Evolutionary conservation across 2,329 filamentous ascomycete genomes (phyloP).

Genomic region (Bipolaris bicolor): DNA sequence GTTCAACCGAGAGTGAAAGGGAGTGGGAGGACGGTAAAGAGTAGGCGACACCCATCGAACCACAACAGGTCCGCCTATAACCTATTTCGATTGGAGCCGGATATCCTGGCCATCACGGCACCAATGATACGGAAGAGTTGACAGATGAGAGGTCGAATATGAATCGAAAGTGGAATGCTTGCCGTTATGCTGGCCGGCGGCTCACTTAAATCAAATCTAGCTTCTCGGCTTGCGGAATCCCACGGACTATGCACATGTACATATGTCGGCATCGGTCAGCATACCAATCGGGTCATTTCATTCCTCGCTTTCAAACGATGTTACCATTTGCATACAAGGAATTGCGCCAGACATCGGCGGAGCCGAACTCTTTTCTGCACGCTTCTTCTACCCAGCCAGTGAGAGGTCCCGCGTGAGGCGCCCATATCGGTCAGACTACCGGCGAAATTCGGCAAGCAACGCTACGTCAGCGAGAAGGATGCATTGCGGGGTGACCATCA

Average conservation of each 20-base stretch:
- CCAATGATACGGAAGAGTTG: not conserved
- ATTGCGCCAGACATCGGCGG: slow-evolving; percentile 6
- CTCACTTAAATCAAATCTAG: slow-evolving; percentile 11
- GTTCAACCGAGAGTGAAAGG: not conserved
- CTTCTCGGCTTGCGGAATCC: not conserved
- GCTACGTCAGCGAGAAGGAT: slow-evolving; percentile 26
- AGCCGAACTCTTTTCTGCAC: not conserved
- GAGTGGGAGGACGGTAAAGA: not conserved
- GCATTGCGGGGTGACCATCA: slow-evolving; percentile 26
- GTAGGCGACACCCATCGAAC: not conserved
- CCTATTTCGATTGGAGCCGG: not conserved
- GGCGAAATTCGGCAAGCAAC: slow-evolving; percentile 32
- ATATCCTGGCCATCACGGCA: slow-evolving; percentile 1
- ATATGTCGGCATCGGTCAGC: slow-evolving; percentile 12
- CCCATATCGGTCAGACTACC: slow-evolving; percentile 21
- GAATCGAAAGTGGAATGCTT: not conserved
- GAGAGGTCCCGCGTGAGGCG: slow-evolving; percentile 9
- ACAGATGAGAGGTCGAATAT: not conserved
- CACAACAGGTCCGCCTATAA: not conserved
- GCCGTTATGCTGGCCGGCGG: not conserved
- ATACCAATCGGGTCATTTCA: slow-evolving; percentile 9
- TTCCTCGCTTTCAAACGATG: slow-evolving; percentile 3
- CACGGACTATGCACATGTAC: slow-evolving; percentile 1
- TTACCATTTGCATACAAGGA: slow-evolving; percentile 1
- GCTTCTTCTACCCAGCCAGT: slow-evolving; percentile 4